These are phyloP conservation scores for Kalmanozyma brasiliensis DNA, from an alignment of 1,284 basidiomycete genomes.

Conservation along the genomic window DNA sequence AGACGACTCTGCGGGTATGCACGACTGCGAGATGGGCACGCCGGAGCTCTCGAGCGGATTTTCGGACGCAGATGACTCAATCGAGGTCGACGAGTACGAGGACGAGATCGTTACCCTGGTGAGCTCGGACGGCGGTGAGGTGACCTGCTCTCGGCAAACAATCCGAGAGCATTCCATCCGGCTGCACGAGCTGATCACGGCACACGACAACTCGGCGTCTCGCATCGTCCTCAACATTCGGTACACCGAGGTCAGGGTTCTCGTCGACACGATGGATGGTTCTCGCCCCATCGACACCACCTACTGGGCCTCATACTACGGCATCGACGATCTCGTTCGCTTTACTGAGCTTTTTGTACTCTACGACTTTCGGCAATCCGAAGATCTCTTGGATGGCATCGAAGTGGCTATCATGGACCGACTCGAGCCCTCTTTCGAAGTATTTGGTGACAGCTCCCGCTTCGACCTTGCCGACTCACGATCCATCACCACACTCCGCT, in stretches of 20 bases:
- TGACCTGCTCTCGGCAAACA: no score
- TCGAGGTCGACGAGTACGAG: no score
- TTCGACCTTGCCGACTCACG: neutral
- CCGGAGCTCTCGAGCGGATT: no score
- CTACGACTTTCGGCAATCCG: neutral
- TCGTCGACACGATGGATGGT: constrained; percentile 1
- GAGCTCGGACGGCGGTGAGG: no score
- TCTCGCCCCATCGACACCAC: neutral
- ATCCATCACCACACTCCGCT: neutral
- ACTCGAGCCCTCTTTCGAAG: neutral
- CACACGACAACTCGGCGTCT: no score
- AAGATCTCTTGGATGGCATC: neutral
- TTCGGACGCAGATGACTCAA: no score
- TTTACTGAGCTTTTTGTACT: neutral
- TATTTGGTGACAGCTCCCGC: neutral
- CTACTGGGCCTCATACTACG: neutral
- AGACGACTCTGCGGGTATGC: no score
- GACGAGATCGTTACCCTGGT: no score
- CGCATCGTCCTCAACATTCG: no score
- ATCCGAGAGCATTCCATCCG: no score
- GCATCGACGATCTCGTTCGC: neutral
- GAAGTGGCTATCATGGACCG: neutral
- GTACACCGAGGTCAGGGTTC: neutral
- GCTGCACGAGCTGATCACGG: no score
- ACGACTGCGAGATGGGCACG: no score